These are phyloP conservation scores for Prinsepia uniflora DNA, from an alignment of 306 rosid species.

Conservation along the genomic window DNA sequence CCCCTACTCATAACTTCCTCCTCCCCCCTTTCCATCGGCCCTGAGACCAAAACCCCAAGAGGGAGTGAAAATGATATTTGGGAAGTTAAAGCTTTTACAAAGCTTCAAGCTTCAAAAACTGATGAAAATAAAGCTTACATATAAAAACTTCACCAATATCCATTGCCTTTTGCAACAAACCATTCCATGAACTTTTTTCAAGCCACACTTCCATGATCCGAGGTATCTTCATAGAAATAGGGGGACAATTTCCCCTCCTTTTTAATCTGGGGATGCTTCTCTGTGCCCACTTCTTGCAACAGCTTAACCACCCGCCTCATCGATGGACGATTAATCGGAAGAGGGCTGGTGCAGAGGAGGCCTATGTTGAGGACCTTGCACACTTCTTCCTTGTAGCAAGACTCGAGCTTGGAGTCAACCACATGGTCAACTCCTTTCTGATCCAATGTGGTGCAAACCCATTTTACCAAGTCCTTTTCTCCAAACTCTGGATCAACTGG, in stretches of 20 bases:
- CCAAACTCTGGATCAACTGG: conserved; percentile 85
- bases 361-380: conserved; percentile 84
- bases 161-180: neutral
- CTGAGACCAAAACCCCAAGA: conserved; percentile 4
- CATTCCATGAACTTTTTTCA: conserved; percentile 15
- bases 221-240: conserved; percentile 35
- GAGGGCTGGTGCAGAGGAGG: conserved; percentile 87
- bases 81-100: neutral
- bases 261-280: conserved; percentile 21
- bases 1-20: neutral
- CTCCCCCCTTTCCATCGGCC: neutral
- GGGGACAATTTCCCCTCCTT: conserved; percentile 40
- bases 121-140: neutral
- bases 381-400: conserved; percentile 68
- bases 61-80: conserved; percentile 1
- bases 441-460: conserved; percentile 79
- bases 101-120: neutral
- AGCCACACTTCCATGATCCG: conserved; percentile 54
- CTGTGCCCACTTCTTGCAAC: conserved; percentile 31
- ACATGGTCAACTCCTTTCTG: conserved; percentile 76
- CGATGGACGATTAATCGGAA: conserved; percentile 46
- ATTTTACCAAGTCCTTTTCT: conserved; percentile 84
- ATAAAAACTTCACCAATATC: neutral
- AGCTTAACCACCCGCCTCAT: conserved; percentile 39
- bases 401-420: conserved; percentile 58